Evolutionary conservation across 352 stramenopile species (phyloP), one percentile per base, ranked within the genome.

Genomic region (Pythium rhizo-oryzae): DNA sequence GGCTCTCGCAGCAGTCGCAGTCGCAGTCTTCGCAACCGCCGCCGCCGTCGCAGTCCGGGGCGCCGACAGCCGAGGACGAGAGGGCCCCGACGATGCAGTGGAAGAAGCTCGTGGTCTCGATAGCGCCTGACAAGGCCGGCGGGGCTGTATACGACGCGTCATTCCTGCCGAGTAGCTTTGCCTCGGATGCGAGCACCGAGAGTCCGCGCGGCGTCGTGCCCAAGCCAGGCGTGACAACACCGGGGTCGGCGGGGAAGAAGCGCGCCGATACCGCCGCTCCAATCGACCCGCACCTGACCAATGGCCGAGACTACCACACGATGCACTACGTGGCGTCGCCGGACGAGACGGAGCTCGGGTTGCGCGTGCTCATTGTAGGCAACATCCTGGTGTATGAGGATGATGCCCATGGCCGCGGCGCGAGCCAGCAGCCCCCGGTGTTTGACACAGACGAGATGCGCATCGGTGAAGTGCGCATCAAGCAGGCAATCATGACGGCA

Each of bases 251-350:
- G 23, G 41, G 37, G 7, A 52, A 39, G 41, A 28, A 12, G 18
- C 37, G 44, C n/a, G 43, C 21, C 12, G 33, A 19, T 16, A 13
- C 49, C 23, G 11, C 19, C 30, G 13, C 4, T 19, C 33, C 37
- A 0, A 6, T 33, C 3, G 66, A 72, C 30, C 46, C 59, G 25
- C 55, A 76, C 15, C 30, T 74, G 0, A 74, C 68, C 8, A 28
- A 33, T n/a, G 71, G 67, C 0, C 80, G 85, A 41, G 80, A 90
- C 63, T 82, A 89, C 62, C 82, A 91, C 70, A 79, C 80, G 16
- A 91, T 93, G 82, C 85, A 93, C 70, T 93, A 93, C 60, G 71
- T 91, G 9, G 64, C 80, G 35, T 63, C 71, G 21, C 65, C 72
- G 3, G 18, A 78, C 30, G 78, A 89, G 16, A 78, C 84, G 55